Percentiles rank a stretch among this genome's conserved stretches.
phyloP scores from a whole-genome alignment of 441 rosid species.

The Geranium incanum region DNA sequence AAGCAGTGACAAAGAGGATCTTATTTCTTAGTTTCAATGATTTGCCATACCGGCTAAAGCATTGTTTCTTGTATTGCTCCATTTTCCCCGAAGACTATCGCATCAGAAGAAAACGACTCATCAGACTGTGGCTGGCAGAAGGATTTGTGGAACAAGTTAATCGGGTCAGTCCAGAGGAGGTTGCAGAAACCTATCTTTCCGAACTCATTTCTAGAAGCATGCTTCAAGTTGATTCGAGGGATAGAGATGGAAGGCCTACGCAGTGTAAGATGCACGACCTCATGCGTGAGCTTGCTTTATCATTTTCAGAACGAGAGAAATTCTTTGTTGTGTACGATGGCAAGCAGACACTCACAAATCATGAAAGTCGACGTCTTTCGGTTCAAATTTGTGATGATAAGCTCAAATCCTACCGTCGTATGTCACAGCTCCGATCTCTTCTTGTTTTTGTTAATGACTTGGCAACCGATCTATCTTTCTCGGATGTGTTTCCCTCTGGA shows the following conservation, averaged over 20 bases:
- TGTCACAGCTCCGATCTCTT: conserved; percentile 28
- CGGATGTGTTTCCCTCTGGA: neutral
- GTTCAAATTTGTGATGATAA: conserved; percentile 17
- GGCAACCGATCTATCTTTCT: neutral
- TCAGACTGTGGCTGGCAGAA: conserved; percentile 34
- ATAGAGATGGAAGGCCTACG: conserved; percentile 28
- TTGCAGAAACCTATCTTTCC: conserved; percentile 28
- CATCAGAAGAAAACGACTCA: conserved; percentile 24
- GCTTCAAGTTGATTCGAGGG: conserved; percentile 7
- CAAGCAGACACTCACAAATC: neutral
- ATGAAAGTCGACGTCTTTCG: conserved; percentile 24
- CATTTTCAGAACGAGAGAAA: conserved; percentile 32
- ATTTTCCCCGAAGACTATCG: conserved; percentile 28
- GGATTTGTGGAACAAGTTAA: conserved; percentile 27
- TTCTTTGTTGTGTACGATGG: conserved; percentile 23
- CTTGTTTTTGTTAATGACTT: conserved; percentile 20
- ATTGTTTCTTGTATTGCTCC: conserved; percentile 22
- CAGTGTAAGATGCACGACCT: conserved; percentile 36
- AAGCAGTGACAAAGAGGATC: conserved; percentile 22
- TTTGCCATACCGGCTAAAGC: conserved; percentile 15
- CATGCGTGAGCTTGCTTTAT: conserved; percentile 28
- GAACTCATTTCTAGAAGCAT: conserved; percentile 31
- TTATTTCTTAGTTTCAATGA: conserved; percentile 33
- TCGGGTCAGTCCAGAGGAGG: conserved; percentile 25
- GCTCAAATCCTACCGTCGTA: conserved; percentile 7